These are phyloP conservation scores for Gremmenia infestans DNA, from an alignment of 2,329 filamentous ascomycete species.

Conservation along the genomic window DNA sequence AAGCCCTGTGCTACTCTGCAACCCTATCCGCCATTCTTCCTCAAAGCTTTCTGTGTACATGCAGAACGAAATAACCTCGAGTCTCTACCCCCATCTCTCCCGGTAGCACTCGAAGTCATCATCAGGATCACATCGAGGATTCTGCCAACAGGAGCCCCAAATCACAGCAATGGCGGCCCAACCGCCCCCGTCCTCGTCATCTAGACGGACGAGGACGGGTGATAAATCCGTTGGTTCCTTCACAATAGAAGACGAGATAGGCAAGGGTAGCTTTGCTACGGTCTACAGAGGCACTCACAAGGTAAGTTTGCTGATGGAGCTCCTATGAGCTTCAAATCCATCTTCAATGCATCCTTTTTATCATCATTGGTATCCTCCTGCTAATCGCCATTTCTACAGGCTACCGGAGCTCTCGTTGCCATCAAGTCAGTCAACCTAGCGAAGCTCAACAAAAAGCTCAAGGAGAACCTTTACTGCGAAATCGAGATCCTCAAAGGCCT, in stretches of 20 bases:
- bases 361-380: not conserved
- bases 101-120: constrained; percentile 27
- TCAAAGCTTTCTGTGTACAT: constrained; percentile 28
- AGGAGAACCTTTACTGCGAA: constrained; percentile 91
- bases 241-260: constrained; percentile 81
- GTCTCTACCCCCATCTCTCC: constrained; percentile 31
- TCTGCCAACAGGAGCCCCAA: constrained; percentile 12
- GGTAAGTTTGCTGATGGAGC: constrained; percentile 47
- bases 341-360: not conserved
- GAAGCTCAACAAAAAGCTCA: constrained; percentile 91
- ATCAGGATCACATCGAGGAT: constrained; percentile 13
- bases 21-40: not conserved
- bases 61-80: constrained; percentile 33
- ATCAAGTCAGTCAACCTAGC: constrained; percentile 93
- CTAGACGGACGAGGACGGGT: constrained; percentile 34
- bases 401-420: constrained; percentile 76
- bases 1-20: not conserved
- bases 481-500: constrained; percentile 93
- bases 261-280: constrained; percentile 94
- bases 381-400: constrained; percentile 43
- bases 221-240: constrained; percentile 64
- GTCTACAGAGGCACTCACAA: constrained; percentile 85
- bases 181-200: constrained; percentile 36
- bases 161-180: constrained; percentile 36
- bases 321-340: not conserved